Conservation (phyloP, 2,329 filamentous ascomycete species). For the Sporothrix phasma region DNA sequence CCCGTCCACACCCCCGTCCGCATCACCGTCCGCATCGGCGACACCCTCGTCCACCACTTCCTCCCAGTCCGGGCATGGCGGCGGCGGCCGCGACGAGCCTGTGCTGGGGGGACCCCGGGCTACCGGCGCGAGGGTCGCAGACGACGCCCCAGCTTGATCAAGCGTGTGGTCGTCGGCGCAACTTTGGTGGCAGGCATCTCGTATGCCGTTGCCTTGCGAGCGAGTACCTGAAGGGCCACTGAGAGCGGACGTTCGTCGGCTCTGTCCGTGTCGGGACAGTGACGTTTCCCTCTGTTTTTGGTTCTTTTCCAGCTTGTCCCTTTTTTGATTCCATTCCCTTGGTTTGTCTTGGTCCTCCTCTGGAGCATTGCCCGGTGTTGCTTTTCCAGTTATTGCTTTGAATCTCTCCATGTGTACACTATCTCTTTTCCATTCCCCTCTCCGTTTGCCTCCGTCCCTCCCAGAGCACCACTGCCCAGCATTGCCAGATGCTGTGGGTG, state of each 20-base stretch:
- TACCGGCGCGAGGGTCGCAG: not conserved
- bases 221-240: constrained; percentile 39
- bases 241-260: constrained; percentile 22
- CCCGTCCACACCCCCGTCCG: too few relatives aligned
- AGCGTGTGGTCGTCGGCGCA: constrained; percentile 43
- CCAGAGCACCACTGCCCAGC: constrained; percentile 3
- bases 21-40: not conserved
- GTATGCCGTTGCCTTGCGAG: constrained; percentile 48
- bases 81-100: constrained; percentile 37
- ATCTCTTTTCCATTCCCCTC: not conserved
- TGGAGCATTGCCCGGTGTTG: too few relatives aligned
- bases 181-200: constrained; percentile 44
- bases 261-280: too few relatives aligned
- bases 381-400: not conserved
- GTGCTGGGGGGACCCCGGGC: constrained; percentile 34
- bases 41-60: not conserved
- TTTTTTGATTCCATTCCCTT: not conserved
- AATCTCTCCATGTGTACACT: not conserved
- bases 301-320: not conserved
- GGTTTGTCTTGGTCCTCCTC: not conserved
- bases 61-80: constrained; percentile 35
- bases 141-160: constrained; percentile 26
- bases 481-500: not conserved
- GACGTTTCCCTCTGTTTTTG: constrained; percentile 18
- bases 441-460: not conserved